Base-by-base conservation (phyloP, 1,139 yeast species). In the Suhomyces kunorum region DNA sequence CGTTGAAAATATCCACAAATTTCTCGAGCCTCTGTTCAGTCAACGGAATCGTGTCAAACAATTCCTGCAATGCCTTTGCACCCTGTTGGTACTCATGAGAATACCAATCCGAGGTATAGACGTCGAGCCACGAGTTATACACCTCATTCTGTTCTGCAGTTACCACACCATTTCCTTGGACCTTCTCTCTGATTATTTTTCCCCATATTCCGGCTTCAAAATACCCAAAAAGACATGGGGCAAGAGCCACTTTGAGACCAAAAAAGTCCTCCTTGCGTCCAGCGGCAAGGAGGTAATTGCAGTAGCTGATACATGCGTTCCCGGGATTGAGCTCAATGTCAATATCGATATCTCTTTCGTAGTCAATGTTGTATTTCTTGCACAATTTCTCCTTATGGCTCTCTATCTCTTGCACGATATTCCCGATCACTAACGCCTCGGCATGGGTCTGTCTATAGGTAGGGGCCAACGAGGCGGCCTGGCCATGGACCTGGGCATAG, bases 211-310 rank as follows among this genome's bases (percentile, higher is more conserved):
- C 76, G 0, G 86, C 82, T 42, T 78, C 75, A 27, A 76, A 76
- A 57, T 84, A 85, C 1, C 95, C 96, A 56, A 82, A 76, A 31
- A 85, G 63, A 59, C 95, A 87, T 0, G 96, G 95, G 2, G 89
- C 76, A 38, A 86, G 61, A 0, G 94, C 87, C 6, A 81, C 74
- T 45, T 79, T 78, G 36, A 83, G 72, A 17, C 83, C 86, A 27
- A 82, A 59, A 74, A 81, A 84, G 54, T 82, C 84, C 28, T 70
- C 71, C 29, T 59, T 64, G 24, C 65, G 62, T 2, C 84, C 83
- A 7, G 81, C 63, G 26, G 76, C 70, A 31, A 73, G 55, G 43
- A 87, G 66, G 49, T 80, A 85, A 32, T 81, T 66, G 28, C 87
- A 76, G 56, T 87, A 87, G 1, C 72, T 74, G 16, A 61, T 53